phyloP scores from a whole-genome alignment of 2,329 filamentous ascomycete species.

The Bimuria novae-zelandiae region DNA sequence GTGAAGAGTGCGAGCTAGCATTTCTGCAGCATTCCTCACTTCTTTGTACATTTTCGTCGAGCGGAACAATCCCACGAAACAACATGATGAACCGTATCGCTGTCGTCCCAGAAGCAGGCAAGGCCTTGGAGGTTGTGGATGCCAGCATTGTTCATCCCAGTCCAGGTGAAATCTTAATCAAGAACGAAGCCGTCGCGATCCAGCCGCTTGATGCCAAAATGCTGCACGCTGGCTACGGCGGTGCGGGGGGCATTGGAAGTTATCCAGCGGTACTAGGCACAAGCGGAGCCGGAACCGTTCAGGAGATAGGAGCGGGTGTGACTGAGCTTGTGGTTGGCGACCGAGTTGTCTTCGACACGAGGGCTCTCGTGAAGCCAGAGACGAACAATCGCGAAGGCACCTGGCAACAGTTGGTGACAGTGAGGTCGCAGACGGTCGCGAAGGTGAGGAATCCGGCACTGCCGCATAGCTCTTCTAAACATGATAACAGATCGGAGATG shows the following conservation, averaged over 20 bases:
- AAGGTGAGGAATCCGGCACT: constrained; percentile 17
- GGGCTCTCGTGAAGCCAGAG: constrained; percentile 23
- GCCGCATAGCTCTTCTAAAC: background rate
- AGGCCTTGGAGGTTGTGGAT: constrained; percentile 16
- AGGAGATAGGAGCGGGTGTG: constrained; percentile 53
- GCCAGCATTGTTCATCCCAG: constrained; percentile 14
- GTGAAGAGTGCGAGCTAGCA: constrained; percentile 11
- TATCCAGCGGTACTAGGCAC: constrained; percentile 27
- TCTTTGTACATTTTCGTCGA: background rate
- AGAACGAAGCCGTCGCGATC: constrained; percentile 28
- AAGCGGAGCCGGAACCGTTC: constrained; percentile 46
- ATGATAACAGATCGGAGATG: constrained; percentile 24
- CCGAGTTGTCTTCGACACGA: constrained; percentile 42
- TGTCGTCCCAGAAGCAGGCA: constrained; percentile 15
- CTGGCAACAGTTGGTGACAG: constrained; percentile 30
- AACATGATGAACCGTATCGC: constrained; percentile 19
- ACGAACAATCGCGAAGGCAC: constrained; percentile 27
- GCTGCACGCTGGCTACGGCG: constrained; percentile 27
- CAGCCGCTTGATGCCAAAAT: constrained; percentile 34
- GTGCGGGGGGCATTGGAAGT: constrained; percentile 18
- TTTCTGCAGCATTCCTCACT: background rate
- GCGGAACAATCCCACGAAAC: background rate
- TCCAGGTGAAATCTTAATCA: constrained; percentile 24
- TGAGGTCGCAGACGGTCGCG: constrained; percentile 22
- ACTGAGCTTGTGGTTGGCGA: constrained; percentile 50